Evolutionary conservation across 208 protist genomes (phyloP).

Genomic region (Endotrypanum monterogeii): DNA sequence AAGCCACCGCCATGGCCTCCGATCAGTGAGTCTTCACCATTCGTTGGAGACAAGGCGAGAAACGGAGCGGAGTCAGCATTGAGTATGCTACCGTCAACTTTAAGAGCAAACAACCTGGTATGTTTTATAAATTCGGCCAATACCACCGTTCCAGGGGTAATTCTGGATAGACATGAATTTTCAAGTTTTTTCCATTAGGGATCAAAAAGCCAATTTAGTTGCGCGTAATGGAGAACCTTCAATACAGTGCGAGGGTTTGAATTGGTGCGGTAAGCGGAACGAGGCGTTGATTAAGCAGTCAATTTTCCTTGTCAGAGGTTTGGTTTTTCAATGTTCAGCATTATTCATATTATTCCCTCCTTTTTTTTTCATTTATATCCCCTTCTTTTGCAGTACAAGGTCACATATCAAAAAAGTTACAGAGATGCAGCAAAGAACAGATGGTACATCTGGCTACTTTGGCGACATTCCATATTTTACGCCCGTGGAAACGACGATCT

Average conservation of each 20-base stretch:
- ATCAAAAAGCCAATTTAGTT: slow-evolving; percentile 8
- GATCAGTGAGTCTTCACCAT: slow-evolving; percentile 16
- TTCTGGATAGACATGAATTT: slow-evolving; percentile 31
- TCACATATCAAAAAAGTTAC: background rate
- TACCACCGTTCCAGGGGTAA: slow-evolving; percentile 21
- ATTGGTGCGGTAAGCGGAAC: background rate
- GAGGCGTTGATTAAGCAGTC: background rate
- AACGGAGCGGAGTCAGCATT: slow-evolving; percentile 6
- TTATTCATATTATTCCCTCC: background rate
- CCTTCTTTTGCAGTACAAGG: background rate
- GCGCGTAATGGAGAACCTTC: background rate
- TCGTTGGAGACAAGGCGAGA: background rate
- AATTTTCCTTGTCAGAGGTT: background rate
- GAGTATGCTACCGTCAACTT: background rate
- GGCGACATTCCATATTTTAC: slow-evolving; percentile 72
- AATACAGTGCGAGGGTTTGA: background rate
- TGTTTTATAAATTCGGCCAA: slow-evolving; percentile 49
- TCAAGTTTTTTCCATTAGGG: slow-evolving; percentile 7
- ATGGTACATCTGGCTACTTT: slow-evolving; percentile 58
- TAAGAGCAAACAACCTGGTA: slow-evolving; percentile 34
- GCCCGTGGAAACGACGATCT: slow-evolving; percentile 60
- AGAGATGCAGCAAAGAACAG: slow-evolving; percentile 32
- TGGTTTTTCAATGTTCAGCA: background rate
- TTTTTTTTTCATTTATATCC: slow-evolving; percentile 2
- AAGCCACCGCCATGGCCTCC: slow-evolving; percentile 19